These are phyloP conservation scores for Daldinia loculata DNA, from an alignment of 495 filamentous ascomycete species.

Conservation along the genomic window DNA sequence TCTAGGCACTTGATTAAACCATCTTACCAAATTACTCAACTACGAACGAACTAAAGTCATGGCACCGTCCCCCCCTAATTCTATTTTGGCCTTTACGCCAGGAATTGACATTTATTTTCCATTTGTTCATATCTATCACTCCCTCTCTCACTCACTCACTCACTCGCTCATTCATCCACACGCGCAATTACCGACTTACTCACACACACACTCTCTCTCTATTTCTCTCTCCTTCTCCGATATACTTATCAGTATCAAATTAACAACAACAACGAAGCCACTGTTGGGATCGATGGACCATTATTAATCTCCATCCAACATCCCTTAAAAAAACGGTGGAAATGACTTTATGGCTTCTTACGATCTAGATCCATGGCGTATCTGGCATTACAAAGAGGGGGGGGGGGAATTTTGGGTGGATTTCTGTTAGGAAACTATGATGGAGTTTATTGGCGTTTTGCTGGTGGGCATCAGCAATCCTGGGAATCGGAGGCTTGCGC, in stretches of 20 bases:
- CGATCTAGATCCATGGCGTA: slow-evolving; percentile 42
- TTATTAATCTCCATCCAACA: not conserved
- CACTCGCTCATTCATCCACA: slow-evolving; percentile 5
- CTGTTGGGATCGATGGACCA: slow-evolving; percentile 20
- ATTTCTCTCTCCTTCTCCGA: slow-evolving; percentile 29
- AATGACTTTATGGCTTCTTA: slow-evolving; percentile 42
- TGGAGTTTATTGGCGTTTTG: slow-evolving; percentile 49
- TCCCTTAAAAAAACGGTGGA: slow-evolving; percentile 17
- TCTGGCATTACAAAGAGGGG: slow-evolving; percentile 38
- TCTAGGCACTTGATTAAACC: slow-evolving; percentile 20
- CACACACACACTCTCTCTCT: slow-evolving; percentile 7
- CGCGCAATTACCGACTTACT: slow-evolving; percentile 12
- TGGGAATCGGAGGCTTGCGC: slow-evolving; percentile 27
- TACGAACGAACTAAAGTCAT: slow-evolving; percentile 38
- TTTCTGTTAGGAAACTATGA: slow-evolving; percentile 38
- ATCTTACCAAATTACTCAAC: slow-evolving; percentile 20
- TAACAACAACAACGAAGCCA: slow-evolving; percentile 9
- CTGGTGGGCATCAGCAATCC: slow-evolving; percentile 45
- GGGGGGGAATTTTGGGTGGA: slow-evolving; percentile 23
- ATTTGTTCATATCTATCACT: slow-evolving; percentile 45
- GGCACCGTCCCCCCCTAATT: slow-evolving; percentile 24
- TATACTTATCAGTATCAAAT: slow-evolving; percentile 34
- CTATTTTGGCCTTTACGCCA: slow-evolving; percentile 25
- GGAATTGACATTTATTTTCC: slow-evolving; percentile 32
- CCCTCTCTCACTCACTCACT: not conserved